These are phyloP conservation scores for Byssothecium circinans DNA, from an alignment of 2,329 filamentous ascomycete genomes.

Conservation along the genomic window DNA sequence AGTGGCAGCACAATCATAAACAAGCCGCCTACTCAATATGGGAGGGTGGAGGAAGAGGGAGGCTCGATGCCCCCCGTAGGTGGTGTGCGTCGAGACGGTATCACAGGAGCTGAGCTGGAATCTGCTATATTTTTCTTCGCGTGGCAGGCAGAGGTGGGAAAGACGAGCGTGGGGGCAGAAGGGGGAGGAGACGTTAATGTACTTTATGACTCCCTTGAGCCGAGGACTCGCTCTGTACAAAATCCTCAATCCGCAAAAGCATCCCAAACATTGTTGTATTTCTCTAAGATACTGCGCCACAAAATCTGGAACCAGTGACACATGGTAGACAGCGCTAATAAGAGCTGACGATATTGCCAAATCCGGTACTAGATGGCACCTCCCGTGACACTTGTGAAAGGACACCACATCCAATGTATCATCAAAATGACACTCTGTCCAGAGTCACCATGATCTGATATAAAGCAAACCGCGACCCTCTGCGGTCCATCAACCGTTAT, in stretches of 20 bases:
- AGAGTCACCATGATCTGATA: conserved; percentile 13
- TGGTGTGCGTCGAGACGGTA: too few relatives aligned
- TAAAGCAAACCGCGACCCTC: conserved; percentile 5
- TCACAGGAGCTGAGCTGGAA: conserved; percentile 7
- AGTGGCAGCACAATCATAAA: conserved; percentile 23
- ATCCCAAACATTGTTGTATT: conserved; percentile 1
- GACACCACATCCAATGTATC: conserved; percentile 2
- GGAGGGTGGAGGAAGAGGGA: not conserved
- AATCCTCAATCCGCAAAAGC: conserved; percentile 25
- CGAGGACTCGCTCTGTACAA: conserved; percentile 38
- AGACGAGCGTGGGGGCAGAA: conserved; percentile 1
- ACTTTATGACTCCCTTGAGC: conserved; percentile 29
- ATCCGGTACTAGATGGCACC: conserved; percentile 14
- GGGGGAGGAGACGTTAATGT: conserved; percentile 15
- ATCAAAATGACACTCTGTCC: conserved; percentile 23
- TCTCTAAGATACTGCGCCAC: not conserved
- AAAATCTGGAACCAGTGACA: not conserved
- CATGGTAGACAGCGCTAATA: not conserved
- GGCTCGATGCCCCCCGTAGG: not conserved
- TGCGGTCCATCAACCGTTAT: conserved; percentile 13
- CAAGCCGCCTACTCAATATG: not conserved
- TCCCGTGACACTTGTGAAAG: conserved; percentile 29
- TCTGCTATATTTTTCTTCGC: conserved; percentile 2
- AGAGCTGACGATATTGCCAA: conserved; percentile 15
- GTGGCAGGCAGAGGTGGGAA: not conserved